Percentiles rank a stretch among this genome's conserved stretches.
Conservation (phyloP, 2,329 filamentous ascomycete genomes). For the Neophaeococcomyces aloes region DNA sequence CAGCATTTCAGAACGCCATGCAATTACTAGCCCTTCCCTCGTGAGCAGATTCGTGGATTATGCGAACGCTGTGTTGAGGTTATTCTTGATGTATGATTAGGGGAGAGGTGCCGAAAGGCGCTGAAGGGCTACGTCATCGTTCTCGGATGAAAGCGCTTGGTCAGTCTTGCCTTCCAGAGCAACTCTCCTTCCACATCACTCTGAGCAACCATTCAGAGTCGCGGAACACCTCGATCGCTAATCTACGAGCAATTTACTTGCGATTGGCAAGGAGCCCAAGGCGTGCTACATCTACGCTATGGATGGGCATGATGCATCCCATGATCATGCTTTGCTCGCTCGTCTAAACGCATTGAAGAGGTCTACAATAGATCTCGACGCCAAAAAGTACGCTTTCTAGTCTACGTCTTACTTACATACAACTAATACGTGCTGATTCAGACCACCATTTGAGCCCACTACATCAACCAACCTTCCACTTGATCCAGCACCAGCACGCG, state of each 20-base stretch:
- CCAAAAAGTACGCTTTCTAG: conserved; percentile 18
- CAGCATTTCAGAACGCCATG: conserved; percentile 39
- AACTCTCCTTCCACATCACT: no score
- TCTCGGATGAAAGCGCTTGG: no score
- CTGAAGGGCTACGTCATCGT: background rate
- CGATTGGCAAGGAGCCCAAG: background rate
- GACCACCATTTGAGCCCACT: conserved; percentile 1
- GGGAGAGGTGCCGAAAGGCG: no score
- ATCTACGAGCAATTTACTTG: background rate
- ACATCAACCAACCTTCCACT: conserved; percentile 1
- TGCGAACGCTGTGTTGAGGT: background rate
- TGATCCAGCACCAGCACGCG: conserved; percentile 14
- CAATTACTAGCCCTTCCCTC: conserved; percentile 23
- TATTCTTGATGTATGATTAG: background rate
- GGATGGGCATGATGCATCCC: conserved; percentile 13
- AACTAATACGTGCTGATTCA: background rate
- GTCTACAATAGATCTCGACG: conserved; percentile 25
- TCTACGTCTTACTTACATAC: no score
- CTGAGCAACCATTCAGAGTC: no score
- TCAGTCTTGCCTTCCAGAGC: no score
- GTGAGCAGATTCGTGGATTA: background rate
- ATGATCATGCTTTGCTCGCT: conserved; percentile 24
- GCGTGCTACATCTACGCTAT: conserved; percentile 8
- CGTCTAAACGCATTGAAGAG: conserved; percentile 28
- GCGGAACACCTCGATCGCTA: no score